These are phyloP conservation scores for Cystofilobasidium macerans DNA, from an alignment of 768 basidiomycete species.

Conservation along the genomic window DNA sequence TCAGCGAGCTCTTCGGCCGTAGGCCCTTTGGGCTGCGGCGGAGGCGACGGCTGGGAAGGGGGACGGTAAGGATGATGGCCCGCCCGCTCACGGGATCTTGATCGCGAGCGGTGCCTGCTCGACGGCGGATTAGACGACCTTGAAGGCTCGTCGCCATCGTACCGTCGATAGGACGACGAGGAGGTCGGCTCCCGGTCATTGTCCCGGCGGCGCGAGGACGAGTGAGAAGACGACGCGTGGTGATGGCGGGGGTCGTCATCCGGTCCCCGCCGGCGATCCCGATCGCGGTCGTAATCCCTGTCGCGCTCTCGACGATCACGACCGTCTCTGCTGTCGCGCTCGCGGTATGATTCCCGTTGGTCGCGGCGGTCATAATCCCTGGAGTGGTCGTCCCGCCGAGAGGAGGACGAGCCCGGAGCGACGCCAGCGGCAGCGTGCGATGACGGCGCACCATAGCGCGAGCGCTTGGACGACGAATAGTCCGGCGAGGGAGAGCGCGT, in stretches of 20 bases:
- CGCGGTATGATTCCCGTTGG: not conserved
- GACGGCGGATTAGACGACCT: too few species aligned
- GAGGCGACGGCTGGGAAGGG: constrained; percentile 1
- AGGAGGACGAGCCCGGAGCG: constrained; percentile 11
- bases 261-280: not conserved
- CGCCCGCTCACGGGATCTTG: not conserved
- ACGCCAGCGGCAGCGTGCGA: not conserved
- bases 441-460: not conserved
- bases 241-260: not conserved
- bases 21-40: constrained; percentile 2
- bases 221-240: not conserved
- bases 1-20: constrained; percentile 9
- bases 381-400: not conserved
- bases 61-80: not conserved
- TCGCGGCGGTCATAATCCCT: constrained; percentile 3
- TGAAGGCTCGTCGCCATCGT: not conserved
- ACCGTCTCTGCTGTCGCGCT: not conserved
- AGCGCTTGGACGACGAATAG: constrained; percentile 13
- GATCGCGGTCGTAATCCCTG: constrained; percentile 6
- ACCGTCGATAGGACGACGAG: not conserved
- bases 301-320: not conserved
- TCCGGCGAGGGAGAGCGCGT: constrained; percentile 15
- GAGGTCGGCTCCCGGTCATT: not conserved
- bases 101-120: too few species aligned
- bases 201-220: constrained; percentile 5